These are phyloP conservation scores for Eimeria tenella DNA, from an alignment of 169 alveolate genomes.

Conservation along the genomic window DNA sequence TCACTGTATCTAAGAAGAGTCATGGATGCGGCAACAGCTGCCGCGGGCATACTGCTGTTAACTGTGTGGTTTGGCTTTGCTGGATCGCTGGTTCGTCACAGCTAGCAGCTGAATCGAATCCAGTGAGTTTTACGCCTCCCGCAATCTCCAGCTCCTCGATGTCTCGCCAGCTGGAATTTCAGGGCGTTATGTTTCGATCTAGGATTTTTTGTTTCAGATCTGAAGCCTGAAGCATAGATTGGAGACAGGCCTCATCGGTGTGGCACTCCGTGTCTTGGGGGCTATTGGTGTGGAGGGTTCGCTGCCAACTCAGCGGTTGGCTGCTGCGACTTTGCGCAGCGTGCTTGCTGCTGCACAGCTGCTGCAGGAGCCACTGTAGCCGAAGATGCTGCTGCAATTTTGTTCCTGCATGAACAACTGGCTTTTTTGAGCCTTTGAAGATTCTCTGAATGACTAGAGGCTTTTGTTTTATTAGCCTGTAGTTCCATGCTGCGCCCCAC, in stretches of 20 bases:
- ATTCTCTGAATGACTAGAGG: background rate
- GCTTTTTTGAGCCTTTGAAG: background rate
- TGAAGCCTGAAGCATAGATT: background rate
- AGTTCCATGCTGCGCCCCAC: conserved; percentile 13
- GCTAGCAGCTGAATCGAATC: conserved; percentile 14
- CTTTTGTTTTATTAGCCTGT: background rate
- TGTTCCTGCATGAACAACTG: background rate
- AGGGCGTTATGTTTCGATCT: background rate
- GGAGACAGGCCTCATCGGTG: background rate
- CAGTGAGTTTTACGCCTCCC: background rate
- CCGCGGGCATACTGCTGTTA: background rate
- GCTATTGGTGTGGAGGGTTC: background rate
- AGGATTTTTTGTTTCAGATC: background rate
- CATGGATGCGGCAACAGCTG: background rate
- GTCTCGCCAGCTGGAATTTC: background rate
- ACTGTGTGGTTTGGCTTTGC: background rate
- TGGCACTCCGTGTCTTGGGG: conserved; percentile 15
- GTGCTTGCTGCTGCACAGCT: conserved; percentile 18
- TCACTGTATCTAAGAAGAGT: background rate
- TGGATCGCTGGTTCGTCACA: background rate
- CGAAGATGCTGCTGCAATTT: background rate
- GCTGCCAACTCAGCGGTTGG: conserved; percentile 13
- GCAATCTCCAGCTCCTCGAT: background rate
- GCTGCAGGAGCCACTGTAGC: background rate
- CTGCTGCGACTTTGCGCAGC: conserved; percentile 44